These are phyloP conservation scores for Penicillium lagena DNA, from an alignment of 495 filamentous ascomycete genomes.

Conservation along the genomic window DNA sequence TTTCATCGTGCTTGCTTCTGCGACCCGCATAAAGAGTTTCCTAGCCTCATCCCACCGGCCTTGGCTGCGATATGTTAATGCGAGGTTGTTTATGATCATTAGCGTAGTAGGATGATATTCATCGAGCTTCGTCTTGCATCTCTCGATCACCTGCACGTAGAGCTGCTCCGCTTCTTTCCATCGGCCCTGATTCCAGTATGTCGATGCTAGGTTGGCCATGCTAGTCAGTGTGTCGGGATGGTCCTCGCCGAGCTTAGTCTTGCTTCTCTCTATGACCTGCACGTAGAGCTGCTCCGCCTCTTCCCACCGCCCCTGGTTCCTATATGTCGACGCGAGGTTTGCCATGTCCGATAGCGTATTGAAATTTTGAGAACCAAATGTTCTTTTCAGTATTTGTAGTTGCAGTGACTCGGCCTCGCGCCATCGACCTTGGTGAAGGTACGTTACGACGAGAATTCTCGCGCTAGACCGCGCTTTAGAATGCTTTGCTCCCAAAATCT, in stretches of 20 bases:
- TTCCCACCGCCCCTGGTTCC: background rate
- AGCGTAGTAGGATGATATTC: too few species aligned
- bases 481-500: too few species aligned
- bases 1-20: too few species aligned
- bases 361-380: too few species aligned
- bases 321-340: slow-evolving; percentile 3
- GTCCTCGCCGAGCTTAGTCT: slow-evolving; percentile 5
- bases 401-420: too few species aligned
- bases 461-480: too few species aligned
- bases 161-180: slow-evolving; percentile 15
- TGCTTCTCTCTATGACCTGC: background rate
- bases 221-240: slow-evolving; percentile 8
- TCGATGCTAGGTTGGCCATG: slow-evolving; percentile 12
- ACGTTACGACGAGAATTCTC: too few species aligned
- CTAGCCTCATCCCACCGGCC: background rate
- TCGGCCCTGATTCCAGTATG: slow-evolving; percentile 16
- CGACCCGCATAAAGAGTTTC: too few species aligned
- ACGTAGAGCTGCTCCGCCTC: too few species aligned
- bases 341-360: background rate
- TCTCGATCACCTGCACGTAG: background rate
- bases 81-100: too few species aligned
- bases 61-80: background rate
- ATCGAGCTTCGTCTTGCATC: too few species aligned
- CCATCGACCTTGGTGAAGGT: too few species aligned
- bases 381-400: background rate